phyloP scores from a whole-genome alignment of 768 basidiomycete species.

The Dioszegia crocea region DNA sequence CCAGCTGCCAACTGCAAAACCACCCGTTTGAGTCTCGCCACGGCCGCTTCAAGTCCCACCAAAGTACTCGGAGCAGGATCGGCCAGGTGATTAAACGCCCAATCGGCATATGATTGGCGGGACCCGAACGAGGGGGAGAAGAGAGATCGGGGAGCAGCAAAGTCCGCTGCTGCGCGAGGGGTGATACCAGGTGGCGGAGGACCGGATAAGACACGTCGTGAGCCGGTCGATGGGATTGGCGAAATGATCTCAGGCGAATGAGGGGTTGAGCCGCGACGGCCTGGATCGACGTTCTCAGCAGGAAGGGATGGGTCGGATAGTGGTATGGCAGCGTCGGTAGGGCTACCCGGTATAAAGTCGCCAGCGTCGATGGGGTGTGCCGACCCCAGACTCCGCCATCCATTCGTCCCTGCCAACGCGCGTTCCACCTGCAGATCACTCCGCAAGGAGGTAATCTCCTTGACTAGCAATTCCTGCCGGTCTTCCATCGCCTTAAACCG shows the following conservation, averaged over 20 bases:
- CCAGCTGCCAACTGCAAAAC: slow-evolving; percentile 26
- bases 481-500: slow-evolving; percentile 18
- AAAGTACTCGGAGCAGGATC: neutral
- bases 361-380: neutral
- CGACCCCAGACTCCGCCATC: slow-evolving; percentile 5
- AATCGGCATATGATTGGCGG: slow-evolving; percentile 28
- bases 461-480: neutral
- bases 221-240: too few species aligned
- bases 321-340: too few species aligned
- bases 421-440: slow-evolving; percentile 2
- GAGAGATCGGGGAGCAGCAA: slow-evolving; percentile 12
- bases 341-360: too few species aligned
- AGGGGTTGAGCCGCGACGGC: too few species aligned
- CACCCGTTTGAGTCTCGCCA: slow-evolving; percentile 18
- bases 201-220: too few species aligned
- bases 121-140: slow-evolving; percentile 19
- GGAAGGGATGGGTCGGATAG: too few species aligned
- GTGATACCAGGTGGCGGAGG: slow-evolving; percentile 9
- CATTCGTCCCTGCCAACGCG: neutral
- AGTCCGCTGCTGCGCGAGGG: slow-evolving; percentile 25
- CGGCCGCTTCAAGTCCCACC: slow-evolving; percentile 12
- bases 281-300: too few species aligned
- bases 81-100: slow-evolving; percentile 20
- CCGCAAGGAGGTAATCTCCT: slow-evolving; percentile 9
- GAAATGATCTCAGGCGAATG: too few species aligned